These are phyloP conservation scores for Tricholoma sp. DNA, from an alignment of 768 basidiomycete species.

Conservation along the genomic window DNA sequence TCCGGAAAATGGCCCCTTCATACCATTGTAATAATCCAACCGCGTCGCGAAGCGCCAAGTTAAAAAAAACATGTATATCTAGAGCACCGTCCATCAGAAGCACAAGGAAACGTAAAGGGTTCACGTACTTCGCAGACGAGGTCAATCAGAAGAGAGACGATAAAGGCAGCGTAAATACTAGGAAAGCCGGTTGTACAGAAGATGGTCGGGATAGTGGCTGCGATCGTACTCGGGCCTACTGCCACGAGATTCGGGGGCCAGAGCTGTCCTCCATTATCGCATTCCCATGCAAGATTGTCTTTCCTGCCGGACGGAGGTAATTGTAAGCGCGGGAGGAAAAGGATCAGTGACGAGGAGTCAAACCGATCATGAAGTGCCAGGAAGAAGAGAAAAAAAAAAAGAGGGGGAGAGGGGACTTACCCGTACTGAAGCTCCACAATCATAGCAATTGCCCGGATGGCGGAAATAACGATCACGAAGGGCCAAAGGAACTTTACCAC, in stretches of 20 bases:
- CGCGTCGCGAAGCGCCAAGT: slow-evolving; percentile 70
- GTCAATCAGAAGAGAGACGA: slow-evolving; percentile 57
- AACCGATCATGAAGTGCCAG: slow-evolving; percentile 1
- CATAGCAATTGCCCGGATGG: slow-evolving; percentile 65
- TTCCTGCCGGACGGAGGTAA: slow-evolving; percentile 35
- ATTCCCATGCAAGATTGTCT: slow-evolving; percentile 69
- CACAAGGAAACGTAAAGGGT: slow-evolving; percentile 15
- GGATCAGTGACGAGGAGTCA: slow-evolving; percentile 1
- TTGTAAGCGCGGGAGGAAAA: slow-evolving; percentile 11
- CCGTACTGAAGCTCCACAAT: slow-evolving; percentile 68
- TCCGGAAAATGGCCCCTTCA: slow-evolving; percentile 60
- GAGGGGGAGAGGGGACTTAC: slow-evolving; percentile 35
- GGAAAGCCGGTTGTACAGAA: slow-evolving; percentile 60
- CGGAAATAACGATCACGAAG: slow-evolving; percentile 59
- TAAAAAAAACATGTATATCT: slow-evolving; percentile 77
- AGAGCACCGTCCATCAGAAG: slow-evolving; percentile 19
- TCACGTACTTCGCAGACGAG: slow-evolving; percentile 58
- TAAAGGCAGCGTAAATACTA: slow-evolving; percentile 60
- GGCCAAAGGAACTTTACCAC: slow-evolving; percentile 67
- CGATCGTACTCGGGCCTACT: slow-evolving; percentile 31
- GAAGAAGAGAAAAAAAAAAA: slow-evolving; percentile 11
- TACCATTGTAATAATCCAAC: slow-evolving; percentile 57
- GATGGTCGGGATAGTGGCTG: slow-evolving; percentile 37
- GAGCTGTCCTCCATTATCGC: slow-evolving; percentile 62
- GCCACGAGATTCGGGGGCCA: slow-evolving; percentile 44